phyloP scores from a whole-genome alignment of 2,329 filamentous ascomycete genomes.

The Calonectria multiphialidica region DNA sequence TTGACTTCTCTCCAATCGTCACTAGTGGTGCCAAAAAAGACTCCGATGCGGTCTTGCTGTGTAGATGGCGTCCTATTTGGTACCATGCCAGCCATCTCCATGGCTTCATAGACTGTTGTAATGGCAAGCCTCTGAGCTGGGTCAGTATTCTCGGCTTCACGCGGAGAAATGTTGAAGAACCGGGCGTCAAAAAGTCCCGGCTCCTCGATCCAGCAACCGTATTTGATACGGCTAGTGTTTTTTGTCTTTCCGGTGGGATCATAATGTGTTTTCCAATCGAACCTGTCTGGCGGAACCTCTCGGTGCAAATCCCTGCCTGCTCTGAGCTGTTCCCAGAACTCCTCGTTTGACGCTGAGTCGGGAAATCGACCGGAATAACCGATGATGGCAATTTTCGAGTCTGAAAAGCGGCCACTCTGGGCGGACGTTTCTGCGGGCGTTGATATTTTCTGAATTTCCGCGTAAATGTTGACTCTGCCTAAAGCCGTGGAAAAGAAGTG shows the following conservation, averaged over 20 bases:
- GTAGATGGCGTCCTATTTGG: constrained; percentile 76
- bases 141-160: constrained; percentile 81
- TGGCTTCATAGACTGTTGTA: constrained; percentile 81
- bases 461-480: constrained; percentile 6
- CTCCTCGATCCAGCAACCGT: constrained; percentile 77
- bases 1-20: constrained; percentile 85
- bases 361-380: constrained; percentile 66
- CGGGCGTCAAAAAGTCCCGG: constrained; percentile 80
- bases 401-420: constrained; percentile 25
- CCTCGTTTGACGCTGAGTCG: constrained; percentile 56
- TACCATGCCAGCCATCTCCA: constrained; percentile 81
- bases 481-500: constrained; percentile 29
- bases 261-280: constrained; percentile 75
- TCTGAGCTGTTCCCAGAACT: constrained; percentile 74
- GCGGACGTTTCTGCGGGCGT: neutral
- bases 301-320: constrained; percentile 76
- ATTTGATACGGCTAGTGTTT: constrained; percentile 77
- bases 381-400: constrained; percentile 82
- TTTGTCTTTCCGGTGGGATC: constrained; percentile 76
- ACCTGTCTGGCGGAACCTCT: constrained; percentile 73
- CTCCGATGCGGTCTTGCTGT: constrained; percentile 71
- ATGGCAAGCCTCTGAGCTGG: constrained; percentile 81
- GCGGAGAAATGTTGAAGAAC: constrained; percentile 88
- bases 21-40: constrained; percentile 81
- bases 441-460: constrained; percentile 14